Conservation (phyloP, 1,139 yeast genomes). For the Taphrina confusa region DNA sequence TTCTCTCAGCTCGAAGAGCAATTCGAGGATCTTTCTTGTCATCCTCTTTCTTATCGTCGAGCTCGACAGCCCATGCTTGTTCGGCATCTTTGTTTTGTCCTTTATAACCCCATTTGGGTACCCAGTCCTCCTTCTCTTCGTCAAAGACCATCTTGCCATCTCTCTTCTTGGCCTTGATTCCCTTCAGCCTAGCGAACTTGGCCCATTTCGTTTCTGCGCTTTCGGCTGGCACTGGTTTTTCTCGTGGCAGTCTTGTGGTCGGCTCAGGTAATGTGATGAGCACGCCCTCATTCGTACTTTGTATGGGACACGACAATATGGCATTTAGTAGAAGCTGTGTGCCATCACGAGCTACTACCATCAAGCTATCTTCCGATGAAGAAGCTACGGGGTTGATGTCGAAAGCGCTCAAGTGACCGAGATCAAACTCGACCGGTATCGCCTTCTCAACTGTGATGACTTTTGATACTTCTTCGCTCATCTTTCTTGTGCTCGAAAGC, state of each 20-base stretch:
- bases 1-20: constrained; percentile 44
- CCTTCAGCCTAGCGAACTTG: constrained; percentile 91
- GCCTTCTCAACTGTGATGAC: constrained; percentile 40
- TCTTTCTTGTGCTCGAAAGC: too few relatives aligned
- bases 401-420: constrained; percentile 84
- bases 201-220: constrained; percentile 97
- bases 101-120: constrained; percentile 96
- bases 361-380: constrained; percentile 53
- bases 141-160: constrained; percentile 89
- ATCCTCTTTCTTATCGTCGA: constrained; percentile 59
- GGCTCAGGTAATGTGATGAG: constrained; percentile 86
- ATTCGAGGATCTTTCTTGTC: constrained; percentile 34
- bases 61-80: constrained; percentile 94
- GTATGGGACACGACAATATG: constrained; percentile 81
- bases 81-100: constrained; percentile 88
- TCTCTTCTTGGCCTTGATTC: constrained; percentile 78
- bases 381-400: constrained; percentile 69
- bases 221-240: constrained; percentile 88
- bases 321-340: constrained; percentile 89
- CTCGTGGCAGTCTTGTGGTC: constrained; percentile 81
- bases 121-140: constrained; percentile 92
- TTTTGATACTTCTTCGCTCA: constrained; percentile 16
- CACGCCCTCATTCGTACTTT: constrained; percentile 72
- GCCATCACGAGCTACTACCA: constrained; percentile 81
- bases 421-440: constrained; percentile 51